Evolutionary conservation across 1,139 yeast species (phyloP), one percentile per base, ranked within the genome.

Genomic region (Scheffersomyces cryptocercus): DNA sequence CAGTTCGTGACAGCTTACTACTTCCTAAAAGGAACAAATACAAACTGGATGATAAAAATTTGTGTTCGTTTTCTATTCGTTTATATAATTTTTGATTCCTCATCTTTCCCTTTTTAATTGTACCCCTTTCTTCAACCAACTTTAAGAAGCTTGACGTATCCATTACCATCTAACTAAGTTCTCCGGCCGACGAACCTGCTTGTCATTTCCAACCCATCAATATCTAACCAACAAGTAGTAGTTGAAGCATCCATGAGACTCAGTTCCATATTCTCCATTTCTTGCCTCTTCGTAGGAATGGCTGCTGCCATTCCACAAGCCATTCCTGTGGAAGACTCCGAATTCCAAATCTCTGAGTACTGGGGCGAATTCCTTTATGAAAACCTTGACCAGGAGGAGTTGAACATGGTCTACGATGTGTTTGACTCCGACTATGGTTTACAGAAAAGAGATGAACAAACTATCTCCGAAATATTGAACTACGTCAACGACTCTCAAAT

Each of bases 401-500:
- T 24, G 24, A 20, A 20, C 15, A 28, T 32, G n/a, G 15, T 29
- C 24, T 32, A 40, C 20, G 37, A 40, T 28, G 9, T 40, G 11
- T 20, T 37, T 28, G 37, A 29, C 12, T 29, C 39, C 26, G 14
- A 37, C 9, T 33, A 37, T 3, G 37, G n/a, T 8, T 30, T 42
- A 7, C 28, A 35, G 20, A 55, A 56, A 36, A 49, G 62, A 47
- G 60, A 56, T 32, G 56, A 58, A 46, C 49, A 39, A 28, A 50
- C 53, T 8, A 52, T 59, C 10, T 53, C 66, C 39, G 64, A 58
- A 29, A 47, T 68, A 15, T 49, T 72, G 24, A 41, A 50, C 13
- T 40, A 58, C n/a, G 57, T 73, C 31, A 73, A 73, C 51, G 51
- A 49, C 29, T 63, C 77, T 1, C 77, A 75, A 11, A 49, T 74